Evolutionary conservation across 192 early-diverging fungal genomes (phyloP).

Genomic region (Backusella liffmaniae): DNA sequence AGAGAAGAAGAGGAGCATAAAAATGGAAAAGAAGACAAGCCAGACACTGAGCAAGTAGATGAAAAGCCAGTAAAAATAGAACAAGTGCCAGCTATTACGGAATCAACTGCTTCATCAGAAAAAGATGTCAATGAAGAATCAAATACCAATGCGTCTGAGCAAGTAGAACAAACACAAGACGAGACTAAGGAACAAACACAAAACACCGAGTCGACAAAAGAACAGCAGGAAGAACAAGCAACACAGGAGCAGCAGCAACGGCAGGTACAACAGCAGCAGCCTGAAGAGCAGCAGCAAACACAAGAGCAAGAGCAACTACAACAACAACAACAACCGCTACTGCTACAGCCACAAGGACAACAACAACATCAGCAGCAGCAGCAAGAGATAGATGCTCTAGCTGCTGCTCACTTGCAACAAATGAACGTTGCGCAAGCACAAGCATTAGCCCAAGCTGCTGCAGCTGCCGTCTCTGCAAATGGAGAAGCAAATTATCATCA

Average conservation of each 20-base stretch:
- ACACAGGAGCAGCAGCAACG: not conserved
- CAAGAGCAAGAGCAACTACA: not conserved
- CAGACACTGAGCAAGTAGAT: not conserved
- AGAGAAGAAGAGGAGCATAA: not conserved
- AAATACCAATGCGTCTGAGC: not conserved
- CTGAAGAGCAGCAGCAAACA: not conserved
- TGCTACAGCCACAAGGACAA: not conserved
- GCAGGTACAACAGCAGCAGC: not conserved
- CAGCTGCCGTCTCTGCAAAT: constrained; percentile 22
- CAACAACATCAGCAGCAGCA: constrained; percentile 9
- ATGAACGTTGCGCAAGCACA: constrained; percentile 28
- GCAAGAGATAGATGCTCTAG: constrained; percentile 10
- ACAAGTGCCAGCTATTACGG: not conserved
- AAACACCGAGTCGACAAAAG: not conserved
- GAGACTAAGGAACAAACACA: not conserved
- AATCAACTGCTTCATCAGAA: not conserved
- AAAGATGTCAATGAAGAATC: not conserved
- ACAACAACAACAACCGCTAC: not conserved
- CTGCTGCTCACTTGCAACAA: constrained; percentile 15
- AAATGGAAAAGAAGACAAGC: not conserved
- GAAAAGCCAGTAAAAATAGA: not conserved
- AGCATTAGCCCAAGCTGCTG: constrained; percentile 27
- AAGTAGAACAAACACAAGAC: not conserved
- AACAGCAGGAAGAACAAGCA: not conserved
- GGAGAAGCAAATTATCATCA: constrained; percentile 19